phyloP scores from a whole-genome alignment of 371 early-diverging fungal genomes.

The Mortierella sp. region DNA sequence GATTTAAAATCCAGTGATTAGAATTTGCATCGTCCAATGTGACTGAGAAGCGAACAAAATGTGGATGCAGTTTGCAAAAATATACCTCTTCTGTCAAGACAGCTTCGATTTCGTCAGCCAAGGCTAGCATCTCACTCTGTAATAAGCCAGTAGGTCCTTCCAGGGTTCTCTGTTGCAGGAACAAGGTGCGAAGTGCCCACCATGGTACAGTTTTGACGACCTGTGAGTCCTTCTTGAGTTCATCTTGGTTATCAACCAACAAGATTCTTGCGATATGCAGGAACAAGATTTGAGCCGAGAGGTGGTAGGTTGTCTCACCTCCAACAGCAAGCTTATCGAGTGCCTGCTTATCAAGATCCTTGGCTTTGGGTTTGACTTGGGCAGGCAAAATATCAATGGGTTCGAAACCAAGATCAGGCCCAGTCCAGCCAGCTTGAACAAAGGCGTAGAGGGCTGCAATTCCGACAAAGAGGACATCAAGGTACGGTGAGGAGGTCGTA shows the following conservation, averaged over 20 bases:
- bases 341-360: conserved; percentile 55
- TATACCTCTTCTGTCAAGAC: conserved; percentile 27
- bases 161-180: conserved; percentile 87
- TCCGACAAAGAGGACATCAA: conserved; percentile 62
- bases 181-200: conserved; percentile 83
- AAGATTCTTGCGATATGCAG: conserved; percentile 75
- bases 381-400: conserved; percentile 58
- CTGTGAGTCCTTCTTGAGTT: conserved; percentile 25
- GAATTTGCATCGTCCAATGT: not conserved
- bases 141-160: conserved; percentile 88
- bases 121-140: conserved; percentile 61
- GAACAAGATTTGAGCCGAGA: conserved; percentile 77
- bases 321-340: conserved; percentile 73
- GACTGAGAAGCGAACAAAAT: not conserved
- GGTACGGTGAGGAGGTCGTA: conserved; percentile 21
- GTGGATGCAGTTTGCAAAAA: not conserved
- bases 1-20: too few species aligned
- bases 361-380: conserved; percentile 31
- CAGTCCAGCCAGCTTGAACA: conserved; percentile 80
- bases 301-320: conserved; percentile 88
- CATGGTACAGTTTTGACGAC: conserved; percentile 65
- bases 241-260: conserved; percentile 64
- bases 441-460: conserved; percentile 73
- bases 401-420: conserved; percentile 63
- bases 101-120: conserved; percentile 48